These are phyloP conservation scores for Pharus latifolius DNA, from an alignment of 176 grass and related monocot genomes.

Conservation along the genomic window DNA sequence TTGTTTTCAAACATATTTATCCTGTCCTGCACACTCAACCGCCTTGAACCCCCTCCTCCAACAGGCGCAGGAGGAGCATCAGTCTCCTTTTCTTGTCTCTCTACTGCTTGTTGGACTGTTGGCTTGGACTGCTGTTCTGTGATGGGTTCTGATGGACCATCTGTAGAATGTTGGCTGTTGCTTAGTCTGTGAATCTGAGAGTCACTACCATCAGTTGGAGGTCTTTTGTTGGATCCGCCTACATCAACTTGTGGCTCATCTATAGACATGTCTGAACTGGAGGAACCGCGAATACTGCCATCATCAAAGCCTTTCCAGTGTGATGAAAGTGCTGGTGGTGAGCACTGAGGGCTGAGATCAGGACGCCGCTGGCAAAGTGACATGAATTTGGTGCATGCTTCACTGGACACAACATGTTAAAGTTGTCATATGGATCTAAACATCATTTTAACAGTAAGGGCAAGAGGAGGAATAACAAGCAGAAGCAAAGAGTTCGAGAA, in stretches of 20 bases:
- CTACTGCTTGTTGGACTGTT: slow-evolving; percentile 21
- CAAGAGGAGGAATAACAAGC: slow-evolving; percentile 19
- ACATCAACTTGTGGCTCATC: slow-evolving; percentile 57
- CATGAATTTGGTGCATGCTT: slow-evolving; percentile 85
- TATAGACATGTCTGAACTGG: slow-evolving; percentile 94
- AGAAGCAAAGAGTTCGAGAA: not conserved
- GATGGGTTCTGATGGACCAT: slow-evolving; percentile 26
- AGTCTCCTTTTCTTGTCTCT: slow-evolving; percentile 40
- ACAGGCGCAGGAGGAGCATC: slow-evolving; percentile 15
- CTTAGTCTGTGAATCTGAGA: slow-evolving; percentile 17
- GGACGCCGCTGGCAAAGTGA: slow-evolving; percentile 68
- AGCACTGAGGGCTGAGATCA: slow-evolving; percentile 45
- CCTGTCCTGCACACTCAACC: slow-evolving; percentile 89
- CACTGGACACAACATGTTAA: slow-evolving; percentile 48
- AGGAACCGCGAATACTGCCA: slow-evolving; percentile 54
- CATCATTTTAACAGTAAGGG: slow-evolving; percentile 8
- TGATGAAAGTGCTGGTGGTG: slow-evolving; percentile 21
- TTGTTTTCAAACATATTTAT: slow-evolving; percentile 94
- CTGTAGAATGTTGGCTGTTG: slow-evolving; percentile 32
- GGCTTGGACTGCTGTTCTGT: slow-evolving; percentile 38
- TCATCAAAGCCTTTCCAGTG: slow-evolving; percentile 59
- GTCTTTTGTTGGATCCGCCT: slow-evolving; percentile 17
- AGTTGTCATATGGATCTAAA: slow-evolving; percentile 14
- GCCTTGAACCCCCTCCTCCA: slow-evolving; percentile 36
- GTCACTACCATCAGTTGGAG: not conserved